Evolutionary conservation across 495 filamentous ascomycete genomes (phyloP), one percentile per base, ranked within the genome.

Genomic region (Aspergillus haitiensis): DNA sequence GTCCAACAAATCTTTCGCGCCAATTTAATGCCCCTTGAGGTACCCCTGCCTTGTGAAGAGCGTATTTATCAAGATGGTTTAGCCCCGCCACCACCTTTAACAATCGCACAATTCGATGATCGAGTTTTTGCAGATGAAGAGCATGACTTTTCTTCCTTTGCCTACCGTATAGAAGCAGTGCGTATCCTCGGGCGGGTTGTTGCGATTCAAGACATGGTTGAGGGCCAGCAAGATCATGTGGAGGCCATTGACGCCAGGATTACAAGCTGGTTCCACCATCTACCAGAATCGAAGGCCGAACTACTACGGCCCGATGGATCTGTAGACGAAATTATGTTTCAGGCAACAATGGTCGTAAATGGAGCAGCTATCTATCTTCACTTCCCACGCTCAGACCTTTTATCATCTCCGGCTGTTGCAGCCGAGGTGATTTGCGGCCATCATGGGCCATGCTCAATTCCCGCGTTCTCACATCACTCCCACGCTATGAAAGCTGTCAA

Each of bases 321-420:
- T 36, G 80, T 93, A 9, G 92, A 97, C 66, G 90, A 95, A 75
- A 88, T 96, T 82, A 85, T 96, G 76, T 95, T 96, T 78, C 91
- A 96, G 68, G 91, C 91, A 10, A 88, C 88, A 56, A 92, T 94
- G 85, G 86, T 94, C 52, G 82, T 88, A 33, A 83, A 90, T 67
- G 87, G 75, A 16, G 74, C 77, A 6, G 68, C 75, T 44, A 79
- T 78, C 47, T 76, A 78, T 49, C 69, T 80, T 6, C 74, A 79
- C 58, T 79, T 78, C 64, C 76, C 75, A 60, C 81, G 63, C 52
- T 82, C 84, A 12, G 75, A 82, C 40, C 75, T 80, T 6, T 63
- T 80, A 3, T 80, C 77, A 8, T 80, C 77, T 5, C 77, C 77
- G 1, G 74, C 76, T 6, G 71, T 80, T 52, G 77, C 77, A 0